Evolutionary conservation across 768 basidiomycete genomes (phyloP).

Genomic region (Astraeus odoratus): DNA sequence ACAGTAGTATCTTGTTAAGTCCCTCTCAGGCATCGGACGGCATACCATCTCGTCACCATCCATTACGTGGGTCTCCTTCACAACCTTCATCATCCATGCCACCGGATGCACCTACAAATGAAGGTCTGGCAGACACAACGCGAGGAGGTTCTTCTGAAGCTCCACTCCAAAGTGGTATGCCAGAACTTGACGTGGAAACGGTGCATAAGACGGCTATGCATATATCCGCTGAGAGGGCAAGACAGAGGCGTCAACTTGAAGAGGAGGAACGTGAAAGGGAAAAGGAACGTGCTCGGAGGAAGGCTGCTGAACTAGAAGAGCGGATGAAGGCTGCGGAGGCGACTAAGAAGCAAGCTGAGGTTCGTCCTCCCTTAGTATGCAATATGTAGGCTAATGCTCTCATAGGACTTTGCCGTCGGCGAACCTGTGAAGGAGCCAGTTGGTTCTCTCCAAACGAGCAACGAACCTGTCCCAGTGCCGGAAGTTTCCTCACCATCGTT

Average conservation of each 20-base stretch:
- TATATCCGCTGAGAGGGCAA: slow-evolving; percentile 75
- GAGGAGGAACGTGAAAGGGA: slow-evolving; percentile 78
- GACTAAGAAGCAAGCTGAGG: slow-evolving; percentile 14
- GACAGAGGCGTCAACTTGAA: slow-evolving; percentile 70
- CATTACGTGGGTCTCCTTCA: slow-evolving; percentile 39
- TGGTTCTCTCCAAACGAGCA: slow-evolving; percentile 15
- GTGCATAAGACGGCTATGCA: slow-evolving; percentile 78
- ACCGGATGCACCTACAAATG: slow-evolving; percentile 1
- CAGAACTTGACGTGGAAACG: slow-evolving; percentile 48
- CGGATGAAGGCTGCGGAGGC: slow-evolving; percentile 40
- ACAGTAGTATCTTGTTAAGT: slow-evolving; percentile 14
- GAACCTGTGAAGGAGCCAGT: slow-evolving; percentile 44
- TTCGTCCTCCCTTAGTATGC: slow-evolving; percentile 2
- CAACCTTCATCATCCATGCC: slow-evolving; percentile 26
- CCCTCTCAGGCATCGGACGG: slow-evolving; percentile 17
- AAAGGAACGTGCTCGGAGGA: slow-evolving; percentile 72
- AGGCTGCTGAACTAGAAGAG: slow-evolving; percentile 71
- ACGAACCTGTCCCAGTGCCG: slow-evolving; percentile 5
- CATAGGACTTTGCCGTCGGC: slow-evolving; percentile 32
- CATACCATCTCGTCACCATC: slow-evolving; percentile 26
- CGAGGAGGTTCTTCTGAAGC: slow-evolving; percentile 34
- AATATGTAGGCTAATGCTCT: slow-evolving; percentile 14
- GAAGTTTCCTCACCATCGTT: slow-evolving; percentile 2
- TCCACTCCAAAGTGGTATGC: slow-evolving; percentile 16
- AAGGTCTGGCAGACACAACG: slow-evolving; percentile 38